A percentile compares a stretch with the other conserved stretches of the same genome.
phyloP scores from a whole-genome alignment of 2,329 filamentous ascomycete genomes.

The Alternaria panax region DNA sequence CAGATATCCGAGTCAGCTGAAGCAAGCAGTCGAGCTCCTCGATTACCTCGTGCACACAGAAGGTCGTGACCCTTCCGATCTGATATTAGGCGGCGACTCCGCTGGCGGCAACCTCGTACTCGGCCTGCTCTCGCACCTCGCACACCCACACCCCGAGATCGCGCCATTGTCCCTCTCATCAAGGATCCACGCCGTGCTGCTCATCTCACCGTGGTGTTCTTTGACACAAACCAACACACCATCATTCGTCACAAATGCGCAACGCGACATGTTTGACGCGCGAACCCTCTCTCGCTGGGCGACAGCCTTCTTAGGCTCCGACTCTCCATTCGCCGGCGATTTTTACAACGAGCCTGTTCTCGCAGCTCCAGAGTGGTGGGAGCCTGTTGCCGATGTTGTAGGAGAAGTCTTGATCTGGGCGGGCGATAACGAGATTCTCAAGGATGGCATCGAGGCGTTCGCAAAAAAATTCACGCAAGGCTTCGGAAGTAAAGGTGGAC shows the following conservation, averaged over 20 bases:
- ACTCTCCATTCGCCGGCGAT: conserved; percentile 57
- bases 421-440: conserved; percentile 64
- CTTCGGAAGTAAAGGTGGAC: conserved; percentile 40
- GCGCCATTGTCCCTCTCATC: conserved; percentile 51
- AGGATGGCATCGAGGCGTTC: conserved; percentile 64
- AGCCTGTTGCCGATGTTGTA: conserved; percentile 54
- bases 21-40: conserved; percentile 56
- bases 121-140: conserved; percentile 58
- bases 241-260: conserved; percentile 55
- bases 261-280: conserved; percentile 60
- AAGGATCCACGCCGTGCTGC: conserved; percentile 59
- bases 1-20: conserved; percentile 58
- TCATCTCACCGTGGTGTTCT: conserved; percentile 66
- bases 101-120: conserved; percentile 61
- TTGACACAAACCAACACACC: conserved; percentile 56
- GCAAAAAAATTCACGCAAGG: conserved; percentile 56
- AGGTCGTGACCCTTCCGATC: conserved; percentile 47
- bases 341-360: conserved; percentile 61
- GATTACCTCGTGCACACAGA: conserved; percentile 52
- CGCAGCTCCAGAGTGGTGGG: conserved; percentile 63
- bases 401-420: conserved; percentile 61
- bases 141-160: conserved; percentile 65
- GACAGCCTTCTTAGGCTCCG: conserved; percentile 55
- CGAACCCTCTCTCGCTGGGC: conserved; percentile 56
- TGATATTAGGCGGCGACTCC: conserved; percentile 62